Evolutionary conservation across 2,329 filamentous ascomycete genomes (phyloP).

Genomic region (Stenocarpella maydis): DNA sequence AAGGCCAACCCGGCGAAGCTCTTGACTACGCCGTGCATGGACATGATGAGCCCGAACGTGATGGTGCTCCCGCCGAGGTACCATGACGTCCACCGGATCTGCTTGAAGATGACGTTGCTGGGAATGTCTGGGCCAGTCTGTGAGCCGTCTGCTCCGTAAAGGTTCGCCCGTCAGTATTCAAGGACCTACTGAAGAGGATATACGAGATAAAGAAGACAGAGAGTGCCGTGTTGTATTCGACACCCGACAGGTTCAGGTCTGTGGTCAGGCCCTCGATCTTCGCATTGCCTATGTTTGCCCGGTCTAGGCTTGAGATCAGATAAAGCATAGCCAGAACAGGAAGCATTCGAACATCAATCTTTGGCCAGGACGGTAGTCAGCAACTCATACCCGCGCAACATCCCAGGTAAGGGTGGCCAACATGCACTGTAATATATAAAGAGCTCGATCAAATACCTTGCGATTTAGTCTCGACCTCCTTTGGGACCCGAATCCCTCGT

Average conservation of each 20-base stretch:
- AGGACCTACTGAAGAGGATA: constrained; percentile 3
- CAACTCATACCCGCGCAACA: background rate
- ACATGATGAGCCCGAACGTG: constrained; percentile 55
- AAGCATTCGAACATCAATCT: constrained; percentile 44
- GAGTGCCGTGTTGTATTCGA: constrained; percentile 53
- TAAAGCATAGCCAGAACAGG: constrained; percentile 64
- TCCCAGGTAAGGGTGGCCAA: no score
- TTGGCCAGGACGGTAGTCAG: constrained; percentile 40
- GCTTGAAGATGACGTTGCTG: constrained; percentile 21
- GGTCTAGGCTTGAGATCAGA: constrained; percentile 62
- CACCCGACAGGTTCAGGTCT: constrained; percentile 50
- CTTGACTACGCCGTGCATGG: constrained; percentile 50
- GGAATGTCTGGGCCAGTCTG: background rate
- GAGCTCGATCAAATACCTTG: background rate
- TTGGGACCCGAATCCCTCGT: background rate
- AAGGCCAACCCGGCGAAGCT: constrained; percentile 53
- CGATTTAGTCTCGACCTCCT: constrained; percentile 9
- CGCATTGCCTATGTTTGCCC: constrained; percentile 62
- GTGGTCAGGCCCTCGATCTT: constrained; percentile 55
- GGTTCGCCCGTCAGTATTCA: no score
- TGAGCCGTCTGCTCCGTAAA: background rate
- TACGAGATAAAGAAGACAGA: constrained; percentile 33
- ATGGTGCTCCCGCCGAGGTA: constrained; percentile 47
- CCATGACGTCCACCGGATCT: constrained; percentile 7
- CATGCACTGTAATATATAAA: no score